Percentiles rank a stretch among this genome's conserved stretches.
These are phyloP conservation scores for Nitzschia sp. DNA, from an alignment of 108 stramenopile genomes.

Conservation along the genomic window DNA sequence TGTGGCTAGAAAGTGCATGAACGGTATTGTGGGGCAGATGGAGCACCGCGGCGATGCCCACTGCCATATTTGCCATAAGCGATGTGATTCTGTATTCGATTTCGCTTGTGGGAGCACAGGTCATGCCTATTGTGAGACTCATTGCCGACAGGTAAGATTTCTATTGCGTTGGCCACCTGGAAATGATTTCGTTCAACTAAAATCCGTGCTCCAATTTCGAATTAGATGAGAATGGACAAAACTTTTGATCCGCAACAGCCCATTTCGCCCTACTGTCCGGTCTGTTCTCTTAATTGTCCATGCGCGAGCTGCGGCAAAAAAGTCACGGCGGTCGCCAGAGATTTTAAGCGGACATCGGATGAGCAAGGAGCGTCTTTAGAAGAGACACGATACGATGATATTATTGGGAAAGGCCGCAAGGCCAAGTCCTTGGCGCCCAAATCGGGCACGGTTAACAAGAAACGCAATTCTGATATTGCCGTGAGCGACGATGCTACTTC, in stretches of 20 bases:
- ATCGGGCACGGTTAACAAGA: background rate
- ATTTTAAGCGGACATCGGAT: constrained; percentile 13
- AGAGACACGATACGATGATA: constrained; percentile 13
- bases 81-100: constrained; percentile 10
- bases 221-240: constrained; percentile 22
- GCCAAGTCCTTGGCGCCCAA: background rate
- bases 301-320: constrained; percentile 27
- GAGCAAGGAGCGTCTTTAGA: constrained; percentile 1
- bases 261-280: constrained; percentile 35
- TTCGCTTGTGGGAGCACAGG: constrained; percentile 50
- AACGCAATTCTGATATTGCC: background rate
- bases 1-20: constrained; percentile 10
- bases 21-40: constrained; percentile 8
- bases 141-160: constrained; percentile 54
- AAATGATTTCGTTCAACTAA: background rate
- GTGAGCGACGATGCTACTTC: background rate
- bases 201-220: too few relatives aligned
- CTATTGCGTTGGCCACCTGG: background rate
- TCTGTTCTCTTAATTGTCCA: constrained; percentile 35
- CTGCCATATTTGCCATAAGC: constrained; percentile 74
- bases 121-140: constrained; percentile 62
- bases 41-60: constrained; percentile 21
- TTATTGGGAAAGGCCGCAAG: constrained; percentile 16
- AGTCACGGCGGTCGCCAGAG: constrained; percentile 28
- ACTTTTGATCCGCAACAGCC: background rate